Percentiles rank a stretch among this genome's conserved stretches.
Conservation (phyloP, 306 rosid species). For the Acacia crassicarpa region DNA sequence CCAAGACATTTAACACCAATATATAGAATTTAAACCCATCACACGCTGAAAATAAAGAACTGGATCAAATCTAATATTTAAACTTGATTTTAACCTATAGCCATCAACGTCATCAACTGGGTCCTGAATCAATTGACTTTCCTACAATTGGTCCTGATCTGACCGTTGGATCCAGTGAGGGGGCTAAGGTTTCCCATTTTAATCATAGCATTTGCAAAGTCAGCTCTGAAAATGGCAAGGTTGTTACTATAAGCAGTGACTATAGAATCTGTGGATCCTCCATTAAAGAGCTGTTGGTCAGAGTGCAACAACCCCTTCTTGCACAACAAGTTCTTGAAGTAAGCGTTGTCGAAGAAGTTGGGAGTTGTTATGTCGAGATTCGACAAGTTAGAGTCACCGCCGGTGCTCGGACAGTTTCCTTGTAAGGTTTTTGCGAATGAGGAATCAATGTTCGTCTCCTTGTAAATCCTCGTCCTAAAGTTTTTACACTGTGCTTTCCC, state of each 20-base stretch:
- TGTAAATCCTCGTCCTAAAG: conserved; percentile 54
- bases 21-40: not conserved
- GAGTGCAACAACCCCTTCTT: conserved; percentile 63
- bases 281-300: conserved; percentile 55
- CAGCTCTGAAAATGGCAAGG: conserved; percentile 35
- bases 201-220: conserved; percentile 60
- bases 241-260: conserved; percentile 43
- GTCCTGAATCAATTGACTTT: conserved; percentile 39
- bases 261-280: conserved; percentile 54
- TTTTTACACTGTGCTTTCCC: conserved; percentile 48
- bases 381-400: conserved; percentile 49
- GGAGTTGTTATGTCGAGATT: conserved; percentile 50
- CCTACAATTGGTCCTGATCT: conserved; percentile 53
- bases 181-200: conserved; percentile 70
- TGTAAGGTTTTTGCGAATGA: conserved; percentile 41
- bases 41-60: not conserved
- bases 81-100: not conserved
- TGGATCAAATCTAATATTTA: not conserved
- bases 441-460: conserved; percentile 60
- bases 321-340: conserved; percentile 50
- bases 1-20: not conserved
- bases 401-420: conserved; percentile 48
- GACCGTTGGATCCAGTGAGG: conserved; percentile 61
- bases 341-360: conserved; percentile 52
- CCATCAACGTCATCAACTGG: not conserved